phyloP scores from a whole-genome alignment of 768 basidiomycete genomes.

The Trametes punicea region DNA sequence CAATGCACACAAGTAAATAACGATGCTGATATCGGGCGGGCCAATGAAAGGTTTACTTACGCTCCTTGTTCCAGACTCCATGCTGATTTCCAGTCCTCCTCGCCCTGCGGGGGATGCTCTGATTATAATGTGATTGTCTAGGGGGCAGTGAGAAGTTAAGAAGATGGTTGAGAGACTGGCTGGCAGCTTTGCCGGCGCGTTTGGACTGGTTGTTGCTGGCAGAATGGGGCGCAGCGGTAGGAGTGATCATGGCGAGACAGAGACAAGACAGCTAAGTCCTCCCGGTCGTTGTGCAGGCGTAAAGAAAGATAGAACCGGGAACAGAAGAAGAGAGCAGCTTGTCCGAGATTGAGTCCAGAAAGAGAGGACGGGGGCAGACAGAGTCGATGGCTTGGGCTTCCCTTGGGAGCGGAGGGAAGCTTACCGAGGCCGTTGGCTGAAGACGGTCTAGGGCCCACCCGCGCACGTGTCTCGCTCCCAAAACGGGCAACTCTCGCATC shows the following conservation, averaged over 20 bases:
- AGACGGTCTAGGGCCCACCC: constrained; percentile 20
- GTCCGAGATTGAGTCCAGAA: background rate
- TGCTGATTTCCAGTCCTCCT: constrained; percentile 61
- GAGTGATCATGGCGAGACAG: constrained; percentile 21
- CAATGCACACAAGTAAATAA: background rate
- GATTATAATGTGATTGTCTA: constrained; percentile 59
- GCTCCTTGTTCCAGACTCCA: constrained; percentile 86
- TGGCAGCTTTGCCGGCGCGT: constrained; percentile 61
- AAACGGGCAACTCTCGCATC: background rate
- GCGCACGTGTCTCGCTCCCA: constrained; percentile 28
- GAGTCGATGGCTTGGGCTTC: constrained; percentile 37
- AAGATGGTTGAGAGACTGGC: constrained; percentile 75
- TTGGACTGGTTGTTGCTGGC: constrained; percentile 56
- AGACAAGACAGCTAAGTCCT: constrained; percentile 29
- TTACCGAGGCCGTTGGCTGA: constrained; percentile 23
- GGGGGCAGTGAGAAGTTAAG: constrained; percentile 94
- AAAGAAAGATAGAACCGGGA: background rate
- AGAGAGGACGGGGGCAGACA: background rate
- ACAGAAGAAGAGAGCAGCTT: background rate
- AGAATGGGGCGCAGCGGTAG: constrained; percentile 24
- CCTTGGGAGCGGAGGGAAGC: constrained; percentile 44
- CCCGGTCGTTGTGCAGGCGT: constrained; percentile 16
- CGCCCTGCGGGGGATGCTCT: constrained; percentile 68
- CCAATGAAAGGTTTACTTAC: constrained; percentile 47
- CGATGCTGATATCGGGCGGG: background rate